phyloP scores from a whole-genome alignment of 108 stramenopile genomes.

The Epipyxis sp. region DNA sequence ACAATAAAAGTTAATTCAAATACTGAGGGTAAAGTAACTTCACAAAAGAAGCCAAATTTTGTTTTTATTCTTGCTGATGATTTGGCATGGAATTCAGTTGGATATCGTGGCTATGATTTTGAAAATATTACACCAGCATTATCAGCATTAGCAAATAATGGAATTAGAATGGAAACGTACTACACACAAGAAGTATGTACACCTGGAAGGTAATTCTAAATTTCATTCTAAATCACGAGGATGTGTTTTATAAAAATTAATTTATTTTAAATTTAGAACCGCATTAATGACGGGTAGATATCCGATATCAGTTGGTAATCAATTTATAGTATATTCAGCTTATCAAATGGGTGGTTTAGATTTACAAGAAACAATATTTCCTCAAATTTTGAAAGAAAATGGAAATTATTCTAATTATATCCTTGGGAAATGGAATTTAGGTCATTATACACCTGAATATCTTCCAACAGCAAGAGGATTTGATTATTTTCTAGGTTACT shows the following conservation, averaged over 20 bases:
- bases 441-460: too few relatives aligned
- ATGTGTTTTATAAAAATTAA: too few relatives aligned
- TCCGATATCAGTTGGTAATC: conserved; percentile 28
- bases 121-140: conserved; percentile 31
- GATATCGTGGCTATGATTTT: conserved; percentile 17
- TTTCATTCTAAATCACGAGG: too few relatives aligned
- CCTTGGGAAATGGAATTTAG: too few relatives aligned
- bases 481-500: conserved; percentile 33
- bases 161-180: conserved; percentile 37
- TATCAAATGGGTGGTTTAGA: not conserved
- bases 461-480: conserved; percentile 36
- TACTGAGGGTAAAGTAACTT: not conserved
- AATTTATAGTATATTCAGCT: not conserved
- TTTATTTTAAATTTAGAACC: conserved; percentile 31
- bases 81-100: conserved; percentile 37
- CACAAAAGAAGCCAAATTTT: not conserved
- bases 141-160: not conserved
- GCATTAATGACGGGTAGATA: conserved; percentile 41
- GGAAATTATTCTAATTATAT: conserved; percentile 34
- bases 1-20: too few relatives aligned
- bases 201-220: too few relatives aligned
- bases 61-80: not conserved
- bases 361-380: conserved; percentile 20
- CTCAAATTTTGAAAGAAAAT: not conserved
- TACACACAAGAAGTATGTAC: conserved; percentile 39